A percentile compares a stretch with the other conserved stretches of the same genome.
These are phyloP conservation scores for Corinectria fuckeliana DNA, from an alignment of 2,329 filamentous ascomycete species.

Conservation along the genomic window DNA sequence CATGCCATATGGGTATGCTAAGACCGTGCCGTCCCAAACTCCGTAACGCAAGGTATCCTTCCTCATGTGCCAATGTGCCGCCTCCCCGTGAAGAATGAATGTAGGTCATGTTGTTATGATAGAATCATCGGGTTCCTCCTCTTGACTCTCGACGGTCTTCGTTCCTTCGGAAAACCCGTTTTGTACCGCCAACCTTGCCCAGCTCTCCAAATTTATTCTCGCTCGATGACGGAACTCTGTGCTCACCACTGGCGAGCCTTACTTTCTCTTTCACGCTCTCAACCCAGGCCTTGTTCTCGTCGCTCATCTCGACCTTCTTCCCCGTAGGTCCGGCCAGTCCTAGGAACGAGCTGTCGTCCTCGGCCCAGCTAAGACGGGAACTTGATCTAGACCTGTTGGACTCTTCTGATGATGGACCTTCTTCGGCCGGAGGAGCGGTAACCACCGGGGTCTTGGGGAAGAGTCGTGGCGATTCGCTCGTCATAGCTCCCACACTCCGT, in stretches of 20 bases:
- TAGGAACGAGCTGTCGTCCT: conserved; percentile 64
- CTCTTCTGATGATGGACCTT: conserved; percentile 52
- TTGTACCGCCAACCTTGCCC: conserved; percentile 74
- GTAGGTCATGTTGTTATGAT: conserved; percentile 3
- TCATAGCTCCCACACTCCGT: conserved; percentile 49
- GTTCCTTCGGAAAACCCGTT: conserved; percentile 69
- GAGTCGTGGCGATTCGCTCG: conserved; percentile 41
- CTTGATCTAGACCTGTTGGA: conserved; percentile 58
- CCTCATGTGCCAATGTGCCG: conserved; percentile 27
- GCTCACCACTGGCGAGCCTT: conserved; percentile 70
- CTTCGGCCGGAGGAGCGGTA: conserved; percentile 40
- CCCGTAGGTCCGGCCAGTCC: conserved; percentile 75
- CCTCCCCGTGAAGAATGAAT: conserved; percentile 18
- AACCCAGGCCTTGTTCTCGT: conserved; percentile 80
- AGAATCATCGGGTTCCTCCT: conserved; percentile 29
- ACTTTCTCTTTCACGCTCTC: conserved; percentile 84
- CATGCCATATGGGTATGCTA: conserved; percentile 32
- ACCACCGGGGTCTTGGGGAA: conserved; percentile 53
- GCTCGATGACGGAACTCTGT: conserved; percentile 42
- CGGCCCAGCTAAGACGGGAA: conserved; percentile 62
- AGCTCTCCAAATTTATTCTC: conserved; percentile 67
- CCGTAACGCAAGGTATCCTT: conserved; percentile 33
- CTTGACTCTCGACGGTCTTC: conserved; percentile 37
- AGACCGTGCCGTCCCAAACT: conserved; percentile 32
- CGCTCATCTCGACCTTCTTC: conserved; percentile 70